Evolutionary conservation across 768 basidiomycete species (phyloP).

Genomic region (Serendipita vermifera): DNA sequence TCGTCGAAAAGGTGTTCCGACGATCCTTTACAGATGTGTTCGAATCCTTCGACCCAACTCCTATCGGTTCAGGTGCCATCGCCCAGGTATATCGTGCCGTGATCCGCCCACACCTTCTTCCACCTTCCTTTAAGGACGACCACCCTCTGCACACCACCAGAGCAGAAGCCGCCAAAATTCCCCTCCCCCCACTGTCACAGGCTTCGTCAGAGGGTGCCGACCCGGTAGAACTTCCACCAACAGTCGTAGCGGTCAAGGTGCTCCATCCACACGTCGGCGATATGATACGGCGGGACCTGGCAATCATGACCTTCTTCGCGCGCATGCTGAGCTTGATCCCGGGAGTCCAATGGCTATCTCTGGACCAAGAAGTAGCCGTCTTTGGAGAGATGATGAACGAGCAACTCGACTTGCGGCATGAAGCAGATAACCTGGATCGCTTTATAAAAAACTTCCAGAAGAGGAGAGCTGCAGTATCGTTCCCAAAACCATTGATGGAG

Average conservation of each 20-base stretch:
- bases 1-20: conserved; percentile 75
- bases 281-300: conserved; percentile 75
- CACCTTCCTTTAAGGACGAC: neutral
- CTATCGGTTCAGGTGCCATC: conserved; percentile 98
- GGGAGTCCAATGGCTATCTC: conserved; percentile 91
- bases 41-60: conserved; percentile 69
- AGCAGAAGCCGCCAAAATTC: conserved; percentile 31
- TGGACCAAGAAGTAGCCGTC: conserved; percentile 87
- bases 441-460: conserved; percentile 79
- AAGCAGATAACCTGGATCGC: conserved; percentile 70
- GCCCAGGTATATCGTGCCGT: conserved; percentile 90
- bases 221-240: conserved; percentile 61
- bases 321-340: conserved; percentile 63
- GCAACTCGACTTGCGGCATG: conserved; percentile 82
- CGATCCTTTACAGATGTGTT: conserved; percentile 80
- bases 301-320: conserved; percentile 93
- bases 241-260: conserved; percentile 88
- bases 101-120: conserved; percentile 65
- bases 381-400: conserved; percentile 96
- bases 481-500: conserved; percentile 72
- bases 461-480: conserved; percentile 67
- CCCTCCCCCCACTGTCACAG: conserved; percentile 37
- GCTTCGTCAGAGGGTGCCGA: too few relatives aligned
- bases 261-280: conserved; percentile 79
- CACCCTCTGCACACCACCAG: too few relatives aligned